Percentiles rank a stretch among this genome's conserved stretches.
These are phyloP conservation scores for Gossypium schwendimanii DNA, from an alignment of 441 rosid species.

Conservation along the genomic window DNA sequence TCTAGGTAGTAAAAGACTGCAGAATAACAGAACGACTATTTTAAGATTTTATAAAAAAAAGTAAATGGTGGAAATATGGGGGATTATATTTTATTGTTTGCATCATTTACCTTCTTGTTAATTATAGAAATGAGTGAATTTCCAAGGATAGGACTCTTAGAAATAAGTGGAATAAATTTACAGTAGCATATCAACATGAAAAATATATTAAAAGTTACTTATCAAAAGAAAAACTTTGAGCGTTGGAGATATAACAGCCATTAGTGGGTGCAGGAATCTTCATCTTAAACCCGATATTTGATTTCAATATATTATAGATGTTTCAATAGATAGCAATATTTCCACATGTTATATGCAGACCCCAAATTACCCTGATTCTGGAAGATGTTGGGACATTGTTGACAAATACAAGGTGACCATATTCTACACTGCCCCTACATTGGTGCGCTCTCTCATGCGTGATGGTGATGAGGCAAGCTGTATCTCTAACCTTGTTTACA, in stretches of 20 bases:
- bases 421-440: constrained; percentile 90
- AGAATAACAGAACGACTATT: neutral
- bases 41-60: neutral
- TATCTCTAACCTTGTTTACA: constrained; percentile 17
- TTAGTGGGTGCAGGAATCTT: neutral
- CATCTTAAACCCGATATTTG: constrained; percentile 11
- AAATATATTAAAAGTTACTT: neutral
- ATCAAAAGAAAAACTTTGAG: neutral
- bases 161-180: neutral
- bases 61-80: neutral
- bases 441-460: constrained; percentile 98
- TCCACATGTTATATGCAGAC: constrained; percentile 42
- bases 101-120: neutral
- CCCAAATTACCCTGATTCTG: constrained; percentile 90
- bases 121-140: neutral
- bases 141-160: neutral
- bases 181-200: neutral
- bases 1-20: neutral
- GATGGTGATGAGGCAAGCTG: constrained; percentile 66
- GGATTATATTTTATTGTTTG: neutral
- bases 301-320: constrained; percentile 9
- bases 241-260: neutral
- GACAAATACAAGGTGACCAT: constrained; percentile 90
- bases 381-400: constrained; percentile 95
- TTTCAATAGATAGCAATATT: constrained; percentile 17